Evolutionary conservation across 2,329 filamentous ascomycete species (phyloP).

Genomic region (Colletotrichum sp.): DNA sequence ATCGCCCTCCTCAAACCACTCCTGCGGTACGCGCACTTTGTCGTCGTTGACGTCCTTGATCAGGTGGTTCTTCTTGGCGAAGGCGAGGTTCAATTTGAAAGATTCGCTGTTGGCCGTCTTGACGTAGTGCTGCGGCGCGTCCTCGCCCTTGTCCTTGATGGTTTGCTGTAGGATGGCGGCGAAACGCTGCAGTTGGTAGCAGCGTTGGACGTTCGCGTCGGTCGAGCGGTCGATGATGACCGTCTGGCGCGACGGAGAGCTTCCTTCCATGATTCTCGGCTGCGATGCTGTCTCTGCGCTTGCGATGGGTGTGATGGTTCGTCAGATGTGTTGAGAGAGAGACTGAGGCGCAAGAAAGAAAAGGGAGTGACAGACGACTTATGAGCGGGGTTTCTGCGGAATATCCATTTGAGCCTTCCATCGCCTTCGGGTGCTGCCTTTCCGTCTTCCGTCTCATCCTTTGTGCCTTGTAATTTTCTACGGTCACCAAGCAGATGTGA

Average conservation of each 20-base stretch:
- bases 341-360: not conserved
- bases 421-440: not conserved
- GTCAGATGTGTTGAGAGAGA: not conserved
- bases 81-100: not conserved
- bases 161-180: not conserved
- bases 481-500: not conserved
- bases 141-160: not conserved
- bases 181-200: not conserved
- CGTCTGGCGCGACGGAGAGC: not conserved
- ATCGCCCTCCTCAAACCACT: not conserved
- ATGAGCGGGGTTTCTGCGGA: not conserved
- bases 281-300: not conserved
- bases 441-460: not conserved
- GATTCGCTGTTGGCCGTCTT: not conserved
- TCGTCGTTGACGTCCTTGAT: not conserved
- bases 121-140: not conserved
- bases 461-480: not conserved
- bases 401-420: not conserved
- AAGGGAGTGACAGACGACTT: not conserved
- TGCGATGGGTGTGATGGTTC: not conserved
- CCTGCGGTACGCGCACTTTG: not conserved
- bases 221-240: not conserved
- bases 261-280: not conserved
- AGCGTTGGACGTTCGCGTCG: not conserved
- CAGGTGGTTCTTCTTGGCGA: not conserved